Evolutionary conservation across 768 basidiomycete genomes (phyloP).

Genomic region (Lactarius psammicola): DNA sequence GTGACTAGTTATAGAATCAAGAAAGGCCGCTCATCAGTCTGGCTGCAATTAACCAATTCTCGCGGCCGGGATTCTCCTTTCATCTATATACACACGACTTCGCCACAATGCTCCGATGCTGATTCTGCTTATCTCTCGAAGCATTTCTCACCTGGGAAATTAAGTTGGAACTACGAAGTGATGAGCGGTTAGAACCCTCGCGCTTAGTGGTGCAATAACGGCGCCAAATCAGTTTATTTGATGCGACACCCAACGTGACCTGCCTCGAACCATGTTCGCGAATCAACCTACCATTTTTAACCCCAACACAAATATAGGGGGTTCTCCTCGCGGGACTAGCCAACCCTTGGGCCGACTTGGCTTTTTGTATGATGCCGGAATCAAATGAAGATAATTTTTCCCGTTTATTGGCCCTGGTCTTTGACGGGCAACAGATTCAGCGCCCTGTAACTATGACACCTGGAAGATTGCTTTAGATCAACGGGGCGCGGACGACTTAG

Average conservation of each 20-base stretch:
- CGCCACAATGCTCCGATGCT: conserved; percentile 23
- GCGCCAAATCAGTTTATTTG: conserved; percentile 15
- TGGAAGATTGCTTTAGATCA: conserved; percentile 13
- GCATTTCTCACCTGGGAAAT: conserved; percentile 9
- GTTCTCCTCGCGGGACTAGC: conserved; percentile 1
- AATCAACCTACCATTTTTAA: conserved; percentile 4
- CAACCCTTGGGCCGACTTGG: background rate
- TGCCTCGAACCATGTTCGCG: background rate
- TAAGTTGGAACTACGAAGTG: conserved; percentile 26
- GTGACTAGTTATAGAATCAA: conserved; percentile 6
- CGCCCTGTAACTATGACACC: conserved; percentile 26
- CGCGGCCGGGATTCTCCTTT: conserved; percentile 5
- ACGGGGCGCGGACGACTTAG: conserved; percentile 17
- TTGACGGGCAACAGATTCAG: background rate
- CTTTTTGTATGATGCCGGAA: background rate
- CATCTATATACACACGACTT: background rate
- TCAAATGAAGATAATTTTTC: conserved; percentile 8
- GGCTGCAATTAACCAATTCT: background rate
- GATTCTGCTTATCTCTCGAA: conserved; percentile 13
- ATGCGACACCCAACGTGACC: conserved; percentile 20
- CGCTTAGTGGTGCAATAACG: conserved; percentile 6
- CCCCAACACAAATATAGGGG: background rate
- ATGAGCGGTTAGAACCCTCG: conserved; percentile 9
- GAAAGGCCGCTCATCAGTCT: conserved; percentile 4
- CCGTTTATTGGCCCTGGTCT: conserved; percentile 2